phyloP scores from a whole-genome alignment of 2,329 filamentous ascomycete genomes.

The Madurella mycetomatis region DNA sequence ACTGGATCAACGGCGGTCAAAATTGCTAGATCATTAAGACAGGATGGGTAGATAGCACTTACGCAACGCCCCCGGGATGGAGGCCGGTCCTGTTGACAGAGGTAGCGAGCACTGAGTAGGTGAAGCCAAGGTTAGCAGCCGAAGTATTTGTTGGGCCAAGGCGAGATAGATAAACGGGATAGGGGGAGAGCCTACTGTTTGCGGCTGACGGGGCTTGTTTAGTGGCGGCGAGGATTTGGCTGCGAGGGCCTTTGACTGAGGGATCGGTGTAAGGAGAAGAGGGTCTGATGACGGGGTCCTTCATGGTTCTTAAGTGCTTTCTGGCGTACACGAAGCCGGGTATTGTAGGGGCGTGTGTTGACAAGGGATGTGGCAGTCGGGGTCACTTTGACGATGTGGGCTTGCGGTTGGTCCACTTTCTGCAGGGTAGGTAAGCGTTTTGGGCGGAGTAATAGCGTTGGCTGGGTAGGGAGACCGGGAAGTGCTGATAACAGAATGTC shows the following conservation, averaged over 20 bases:
- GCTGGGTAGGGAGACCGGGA: constrained; percentile 8
- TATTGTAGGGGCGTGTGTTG: constrained; percentile 17
- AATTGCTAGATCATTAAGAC: neutral
- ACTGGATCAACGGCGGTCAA: constrained; percentile 41
- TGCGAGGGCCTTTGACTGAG: constrained; percentile 40
- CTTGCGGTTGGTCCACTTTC: constrained; percentile 19
- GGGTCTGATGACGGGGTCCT: constrained; percentile 40
- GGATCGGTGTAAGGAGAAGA: constrained; percentile 44
- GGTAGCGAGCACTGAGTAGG: constrained; percentile 46
- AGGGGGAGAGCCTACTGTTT: constrained; percentile 32
- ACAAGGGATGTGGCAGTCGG: constrained; percentile 20
- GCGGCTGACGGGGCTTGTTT: constrained; percentile 23
- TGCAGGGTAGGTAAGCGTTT: constrained; percentile 21
- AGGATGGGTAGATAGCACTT: constrained; percentile 41
- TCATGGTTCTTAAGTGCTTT: constrained; percentile 32
- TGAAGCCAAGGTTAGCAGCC: constrained; percentile 13
- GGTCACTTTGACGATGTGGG: constrained; percentile 19
- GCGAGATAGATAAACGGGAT: constrained; percentile 4
- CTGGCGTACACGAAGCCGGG: constrained; percentile 5
- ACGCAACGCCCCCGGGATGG: constrained; percentile 87
- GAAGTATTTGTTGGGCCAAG: neutral
- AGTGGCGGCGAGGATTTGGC: constrained; percentile 35
- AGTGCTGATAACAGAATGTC: constrained; percentile 18
- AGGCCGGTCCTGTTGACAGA: constrained; percentile 87
- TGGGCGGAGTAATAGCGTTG: constrained; percentile 11